Conservation (phyloP, 352 stramenopile species). For the Pythium periplocum region DNA sequence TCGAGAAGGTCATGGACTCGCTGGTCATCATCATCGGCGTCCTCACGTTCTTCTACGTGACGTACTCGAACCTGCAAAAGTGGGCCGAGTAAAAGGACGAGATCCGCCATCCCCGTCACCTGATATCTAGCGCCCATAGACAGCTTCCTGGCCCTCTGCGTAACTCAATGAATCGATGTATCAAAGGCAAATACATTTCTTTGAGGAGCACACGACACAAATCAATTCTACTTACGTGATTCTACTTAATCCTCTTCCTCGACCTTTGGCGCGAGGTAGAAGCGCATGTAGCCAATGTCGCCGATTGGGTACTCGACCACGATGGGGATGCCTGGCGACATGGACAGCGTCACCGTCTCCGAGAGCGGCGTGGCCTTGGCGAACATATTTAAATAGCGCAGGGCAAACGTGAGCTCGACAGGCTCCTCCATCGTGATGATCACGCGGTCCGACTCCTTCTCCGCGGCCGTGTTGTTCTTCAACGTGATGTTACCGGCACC, state of each 20-base stretch:
- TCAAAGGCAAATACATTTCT: too few species aligned
- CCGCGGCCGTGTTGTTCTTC: conserved; percentile 85
- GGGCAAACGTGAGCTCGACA: conserved; percentile 97
- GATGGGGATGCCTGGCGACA: conserved; percentile 97
- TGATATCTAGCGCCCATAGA: background rate
- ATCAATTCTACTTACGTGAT: too few species aligned
- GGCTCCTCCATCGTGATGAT: conserved; percentile 99
- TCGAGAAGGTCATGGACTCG: conserved; percentile 55
- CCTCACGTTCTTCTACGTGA: conserved; percentile 80
- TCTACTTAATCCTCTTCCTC: conserved; percentile 92
- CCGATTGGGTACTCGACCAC: conserved; percentile 99
- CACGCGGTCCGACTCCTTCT: conserved; percentile 89
- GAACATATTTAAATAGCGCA: conserved; percentile 99
- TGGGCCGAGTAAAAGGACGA: conserved; percentile 36
- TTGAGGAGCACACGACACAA: too few species aligned
- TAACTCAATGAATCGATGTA: background rate
- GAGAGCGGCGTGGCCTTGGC: conserved; percentile 97
- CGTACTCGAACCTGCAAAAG: conserved; percentile 68
- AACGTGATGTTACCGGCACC: conserved; percentile 95
- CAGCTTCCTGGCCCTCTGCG: background rate
- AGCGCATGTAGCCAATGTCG: conserved; percentile 96
- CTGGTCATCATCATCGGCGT: conserved; percentile 55
- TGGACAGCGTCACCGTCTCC: conserved; percentile 94
- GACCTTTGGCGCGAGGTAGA: conserved; percentile 99
- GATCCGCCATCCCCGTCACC: conserved; percentile 1